Evolutionary conservation across 768 basidiomycete species (phyloP).

Genomic region (Coprinellus aureogranulatus): DNA sequence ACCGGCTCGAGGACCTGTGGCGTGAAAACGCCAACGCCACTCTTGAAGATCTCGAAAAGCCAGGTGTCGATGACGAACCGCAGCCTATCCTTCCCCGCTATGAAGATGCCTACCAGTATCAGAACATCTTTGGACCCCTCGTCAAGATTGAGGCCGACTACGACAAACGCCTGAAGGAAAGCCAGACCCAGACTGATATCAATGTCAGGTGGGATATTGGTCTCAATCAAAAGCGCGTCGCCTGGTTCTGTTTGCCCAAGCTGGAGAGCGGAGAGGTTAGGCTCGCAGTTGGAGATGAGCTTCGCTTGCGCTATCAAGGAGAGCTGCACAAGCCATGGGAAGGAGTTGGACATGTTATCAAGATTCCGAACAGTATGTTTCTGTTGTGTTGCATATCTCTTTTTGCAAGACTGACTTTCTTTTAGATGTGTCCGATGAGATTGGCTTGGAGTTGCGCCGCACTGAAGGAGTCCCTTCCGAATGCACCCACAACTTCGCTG

Average conservation of each 20-base stretch:
- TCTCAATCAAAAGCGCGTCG: slow-evolving; percentile 97
- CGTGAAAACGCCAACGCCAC: slow-evolving; percentile 93
- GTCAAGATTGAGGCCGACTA: slow-evolving; percentile 99
- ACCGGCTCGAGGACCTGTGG: slow-evolving; percentile 96
- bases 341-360: slow-evolving; percentile 96
- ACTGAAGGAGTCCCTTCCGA: slow-evolving; percentile 93
- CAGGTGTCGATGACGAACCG: slow-evolving; percentile 96
- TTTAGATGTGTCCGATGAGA: slow-evolving; percentile 95
- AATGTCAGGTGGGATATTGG: slow-evolving; percentile 96
- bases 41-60: slow-evolving; percentile 94
- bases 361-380: slow-evolving; percentile 93
- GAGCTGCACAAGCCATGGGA: slow-evolving; percentile 94
- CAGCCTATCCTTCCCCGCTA: slow-evolving; percentile 88
- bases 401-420: slow-evolving; percentile 9
- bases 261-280: slow-evolving; percentile 97
- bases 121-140: slow-evolving; percentile 98
- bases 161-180: slow-evolving; percentile 96
- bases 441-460: slow-evolving; percentile 86
- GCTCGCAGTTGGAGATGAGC: slow-evolving; percentile 93
- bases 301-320: slow-evolving; percentile 85
- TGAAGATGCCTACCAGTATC: slow-evolving; percentile 99
- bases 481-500: slow-evolving; percentile 90
- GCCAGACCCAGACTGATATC: slow-evolving; percentile 97
- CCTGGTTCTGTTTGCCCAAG: slow-evolving; percentile 96
- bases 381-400: not conserved